These are phyloP conservation scores for Alnus glutinosa DNA, from an alignment of 306 rosid genomes.

Conservation along the genomic window DNA sequence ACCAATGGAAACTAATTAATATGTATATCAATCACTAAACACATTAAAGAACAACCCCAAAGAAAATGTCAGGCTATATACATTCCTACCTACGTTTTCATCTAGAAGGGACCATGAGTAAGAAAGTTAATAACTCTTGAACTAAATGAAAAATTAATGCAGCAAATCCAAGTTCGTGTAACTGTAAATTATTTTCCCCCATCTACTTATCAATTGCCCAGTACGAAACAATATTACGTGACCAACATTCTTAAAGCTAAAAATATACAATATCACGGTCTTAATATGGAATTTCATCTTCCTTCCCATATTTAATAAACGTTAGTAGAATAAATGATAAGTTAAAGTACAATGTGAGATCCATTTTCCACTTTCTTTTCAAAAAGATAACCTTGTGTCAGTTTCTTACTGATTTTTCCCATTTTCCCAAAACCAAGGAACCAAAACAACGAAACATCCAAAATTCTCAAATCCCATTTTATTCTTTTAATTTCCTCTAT, in stretches of 20 bases:
- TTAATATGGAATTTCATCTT: background rate
- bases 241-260: background rate
- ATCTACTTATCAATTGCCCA: background rate
- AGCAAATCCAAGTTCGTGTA: background rate
- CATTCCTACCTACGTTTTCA: background rate
- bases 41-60: background rate
- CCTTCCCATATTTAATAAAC: background rate
- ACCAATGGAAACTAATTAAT: slow-evolving; percentile 17
- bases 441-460: background rate
- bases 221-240: background rate
- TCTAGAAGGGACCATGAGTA: background rate
- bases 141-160: background rate
- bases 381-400: too few relatives aligned
- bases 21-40: background rate
- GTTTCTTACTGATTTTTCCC: background rate
- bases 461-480: too few relatives aligned
- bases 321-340: background rate
- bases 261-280: background rate
- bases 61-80: background rate
- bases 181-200: background rate
- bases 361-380: background rate
- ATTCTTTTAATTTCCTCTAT: too few relatives aligned
- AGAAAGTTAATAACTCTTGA: background rate
- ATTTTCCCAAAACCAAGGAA: background rate
- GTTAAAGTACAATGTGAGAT: background rate